A percentile compares a stretch with the other conserved stretches of the same genome.
Conservation (phyloP, 768 basidiomycete species). For the Hemileccinum impolitum region DNA sequence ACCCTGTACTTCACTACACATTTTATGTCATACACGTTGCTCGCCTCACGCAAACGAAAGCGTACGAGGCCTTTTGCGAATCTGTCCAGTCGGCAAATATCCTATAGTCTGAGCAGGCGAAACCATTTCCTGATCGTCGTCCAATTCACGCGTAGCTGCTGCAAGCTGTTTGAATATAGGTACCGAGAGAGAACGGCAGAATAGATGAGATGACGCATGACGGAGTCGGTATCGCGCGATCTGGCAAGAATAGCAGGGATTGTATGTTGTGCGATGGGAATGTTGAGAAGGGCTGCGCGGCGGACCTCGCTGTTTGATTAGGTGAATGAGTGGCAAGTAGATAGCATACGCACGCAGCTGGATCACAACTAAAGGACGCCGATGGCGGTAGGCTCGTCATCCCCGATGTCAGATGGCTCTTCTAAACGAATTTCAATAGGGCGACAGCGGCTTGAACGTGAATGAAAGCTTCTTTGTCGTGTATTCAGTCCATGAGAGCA, state of each 20-base stretch:
- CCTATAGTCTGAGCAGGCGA: conserved; percentile 67
- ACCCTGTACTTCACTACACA: conserved; percentile 39
- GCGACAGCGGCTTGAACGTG: conserved; percentile 79
- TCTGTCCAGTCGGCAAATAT: conserved; percentile 89
- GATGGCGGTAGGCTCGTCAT: conserved; percentile 42
- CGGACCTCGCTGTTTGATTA: conserved; percentile 74
- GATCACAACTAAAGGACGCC: conserved; percentile 67
- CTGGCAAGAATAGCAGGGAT: conserved; percentile 69
- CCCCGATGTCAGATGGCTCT: conserved; percentile 53
- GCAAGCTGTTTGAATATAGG: conserved; percentile 61
- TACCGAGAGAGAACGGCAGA: conserved; percentile 62
- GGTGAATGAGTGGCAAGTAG: not conserved
- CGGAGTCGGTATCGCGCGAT: conserved; percentile 74
- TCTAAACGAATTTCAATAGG: conserved; percentile 75
- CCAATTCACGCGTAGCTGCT: conserved; percentile 56
- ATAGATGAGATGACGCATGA: conserved; percentile 74
- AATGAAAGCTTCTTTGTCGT: conserved; percentile 76
- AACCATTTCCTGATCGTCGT: conserved; percentile 74
- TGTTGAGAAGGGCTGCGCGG: conserved; percentile 67
- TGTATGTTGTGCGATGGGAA: conserved; percentile 53
- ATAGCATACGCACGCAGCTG: conserved; percentile 59
- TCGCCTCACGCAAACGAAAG: conserved; percentile 17
- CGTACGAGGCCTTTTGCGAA: conserved; percentile 64
- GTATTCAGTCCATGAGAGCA: conserved; percentile 64
- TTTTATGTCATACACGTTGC: not conserved